Evolutionary conservation across 1,284 basidiomycete genomes (phyloP).

Genomic region (Omphalotus olearius): DNA sequence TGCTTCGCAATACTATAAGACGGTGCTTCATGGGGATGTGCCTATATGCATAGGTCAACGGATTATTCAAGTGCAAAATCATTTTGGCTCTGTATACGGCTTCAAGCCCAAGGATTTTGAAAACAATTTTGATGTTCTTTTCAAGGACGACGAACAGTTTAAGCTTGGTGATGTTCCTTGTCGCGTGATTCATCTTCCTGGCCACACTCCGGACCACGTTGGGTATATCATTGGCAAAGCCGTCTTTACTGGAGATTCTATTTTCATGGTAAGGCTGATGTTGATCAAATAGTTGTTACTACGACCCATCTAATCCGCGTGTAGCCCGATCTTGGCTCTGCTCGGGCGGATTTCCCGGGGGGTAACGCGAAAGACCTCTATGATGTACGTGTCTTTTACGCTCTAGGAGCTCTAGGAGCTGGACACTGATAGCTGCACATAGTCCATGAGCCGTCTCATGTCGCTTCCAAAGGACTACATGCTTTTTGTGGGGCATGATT

Average conservation of each 20-base stretch:
- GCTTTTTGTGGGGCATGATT: slow-evolving; percentile 40
- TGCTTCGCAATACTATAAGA: slow-evolving; percentile 34
- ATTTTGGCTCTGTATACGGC: slow-evolving; percentile 33
- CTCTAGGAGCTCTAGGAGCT: slow-evolving; percentile 2
- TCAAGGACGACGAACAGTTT: slow-evolving; percentile 34
- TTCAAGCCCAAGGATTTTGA: slow-evolving; percentile 24
- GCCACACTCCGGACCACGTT: slow-evolving; percentile 35
- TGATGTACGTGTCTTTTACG: slow-evolving; percentile 21
- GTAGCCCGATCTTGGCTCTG: slow-evolving; percentile 37
- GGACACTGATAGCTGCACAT: background rate
- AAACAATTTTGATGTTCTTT: slow-evolving; percentile 30
- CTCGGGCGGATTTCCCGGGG: slow-evolving; percentile 37
- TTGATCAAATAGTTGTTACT: too few species aligned
- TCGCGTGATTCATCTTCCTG: slow-evolving; percentile 32
- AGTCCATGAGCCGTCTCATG: slow-evolving; percentile 37
- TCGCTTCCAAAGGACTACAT: slow-evolving; percentile 31
- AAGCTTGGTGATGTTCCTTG: slow-evolving; percentile 28
- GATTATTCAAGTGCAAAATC: slow-evolving; percentile 33
- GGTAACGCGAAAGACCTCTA: slow-evolving; percentile 34
- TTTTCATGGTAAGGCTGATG: slow-evolving; percentile 32
- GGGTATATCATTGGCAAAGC: slow-evolving; percentile 35
- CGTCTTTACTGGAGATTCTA: slow-evolving; percentile 38
- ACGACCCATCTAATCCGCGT: background rate
- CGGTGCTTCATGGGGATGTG: slow-evolving; percentile 24
- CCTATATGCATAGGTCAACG: slow-evolving; percentile 35